These are phyloP conservation scores for Sarocladium brachiariae DNA, from an alignment of 2,329 filamentous ascomycete genomes.

Conservation along the genomic window DNA sequence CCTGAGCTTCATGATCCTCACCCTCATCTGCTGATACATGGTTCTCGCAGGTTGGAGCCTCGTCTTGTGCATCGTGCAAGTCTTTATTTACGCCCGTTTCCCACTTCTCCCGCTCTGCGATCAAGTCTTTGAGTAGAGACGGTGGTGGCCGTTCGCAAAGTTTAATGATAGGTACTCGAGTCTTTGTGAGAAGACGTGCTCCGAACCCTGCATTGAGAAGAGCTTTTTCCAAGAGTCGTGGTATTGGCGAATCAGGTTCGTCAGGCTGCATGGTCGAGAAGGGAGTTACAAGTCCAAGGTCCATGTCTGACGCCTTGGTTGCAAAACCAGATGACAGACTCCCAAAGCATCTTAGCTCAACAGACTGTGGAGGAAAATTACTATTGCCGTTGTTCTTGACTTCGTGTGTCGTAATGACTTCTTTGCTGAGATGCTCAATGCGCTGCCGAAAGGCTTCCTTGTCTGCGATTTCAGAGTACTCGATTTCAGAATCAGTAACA, in stretches of 20 bases:
- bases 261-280: constrained; percentile 48
- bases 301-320: constrained; percentile 84
- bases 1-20: constrained; percentile 16
- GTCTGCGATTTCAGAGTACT: constrained; percentile 52
- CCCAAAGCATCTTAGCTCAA: constrained; percentile 73
- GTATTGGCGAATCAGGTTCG: constrained; percentile 54
- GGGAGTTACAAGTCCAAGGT: constrained; percentile 69
- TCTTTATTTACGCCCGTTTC: constrained; percentile 45
- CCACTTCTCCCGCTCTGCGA: constrained; percentile 64
- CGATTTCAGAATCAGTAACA: constrained; percentile 56
- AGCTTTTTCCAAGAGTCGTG: constrained; percentile 67
- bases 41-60: neutral
- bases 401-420: constrained; percentile 50
- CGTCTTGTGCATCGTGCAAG: neutral
- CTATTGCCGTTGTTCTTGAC: constrained; percentile 22
- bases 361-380: constrained; percentile 45
- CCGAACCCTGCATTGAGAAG: constrained; percentile 67
- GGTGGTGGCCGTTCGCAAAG: constrained; percentile 66
- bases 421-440: constrained; percentile 59
- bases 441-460: constrained; percentile 64
- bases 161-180: constrained; percentile 82
- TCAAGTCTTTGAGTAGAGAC: constrained; percentile 52
- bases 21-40: constrained; percentile 13
- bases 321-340: constrained; percentile 82
- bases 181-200: constrained; percentile 69